Conservation (phyloP, 2,329 filamentous ascomycete genomes). For the Fusarium coffeatum region DNA sequence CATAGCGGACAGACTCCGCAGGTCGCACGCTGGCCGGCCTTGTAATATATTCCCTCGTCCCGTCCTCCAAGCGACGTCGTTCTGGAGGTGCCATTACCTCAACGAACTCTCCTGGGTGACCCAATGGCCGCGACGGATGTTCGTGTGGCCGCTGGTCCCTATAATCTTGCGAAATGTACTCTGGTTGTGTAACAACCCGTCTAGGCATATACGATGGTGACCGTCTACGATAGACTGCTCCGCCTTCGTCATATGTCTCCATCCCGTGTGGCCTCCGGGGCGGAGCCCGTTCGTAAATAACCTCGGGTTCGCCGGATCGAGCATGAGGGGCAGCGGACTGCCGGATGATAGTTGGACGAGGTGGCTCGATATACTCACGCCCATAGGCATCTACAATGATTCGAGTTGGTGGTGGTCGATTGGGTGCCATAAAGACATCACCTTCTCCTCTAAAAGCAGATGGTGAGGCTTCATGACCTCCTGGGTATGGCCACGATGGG, state of each 20-base stretch:
- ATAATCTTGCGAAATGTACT: slow-evolving; percentile 64
- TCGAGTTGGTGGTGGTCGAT: slow-evolving; percentile 67
- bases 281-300: slow-evolving; percentile 74
- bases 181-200: slow-evolving; percentile 72
- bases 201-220: slow-evolving; percentile 65
- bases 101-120: slow-evolving; percentile 59
- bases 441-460: slow-evolving; percentile 62
- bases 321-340: slow-evolving; percentile 65
- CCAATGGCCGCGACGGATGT: slow-evolving; percentile 64
- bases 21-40: slow-evolving; percentile 71
- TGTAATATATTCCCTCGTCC: slow-evolving; percentile 64
- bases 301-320: slow-evolving; percentile 61
- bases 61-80: slow-evolving; percentile 58
- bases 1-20: slow-evolving; percentile 57
- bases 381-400: slow-evolving; percentile 87
- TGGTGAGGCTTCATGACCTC: slow-evolving; percentile 57
- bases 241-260: slow-evolving; percentile 62
- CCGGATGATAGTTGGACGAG: slow-evolving; percentile 56
- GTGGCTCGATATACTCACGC: slow-evolving; percentile 77
- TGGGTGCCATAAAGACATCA: slow-evolving; percentile 64
- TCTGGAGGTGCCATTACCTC: slow-evolving; percentile 59
- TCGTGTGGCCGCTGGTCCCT: slow-evolving; percentile 68
- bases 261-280: slow-evolving; percentile 62
- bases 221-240: slow-evolving; percentile 61
- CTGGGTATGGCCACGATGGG: slow-evolving; percentile 57